Evolutionary conservation across 2,329 filamentous ascomycete species (phyloP).

Genomic region (Apiospora hydei): DNA sequence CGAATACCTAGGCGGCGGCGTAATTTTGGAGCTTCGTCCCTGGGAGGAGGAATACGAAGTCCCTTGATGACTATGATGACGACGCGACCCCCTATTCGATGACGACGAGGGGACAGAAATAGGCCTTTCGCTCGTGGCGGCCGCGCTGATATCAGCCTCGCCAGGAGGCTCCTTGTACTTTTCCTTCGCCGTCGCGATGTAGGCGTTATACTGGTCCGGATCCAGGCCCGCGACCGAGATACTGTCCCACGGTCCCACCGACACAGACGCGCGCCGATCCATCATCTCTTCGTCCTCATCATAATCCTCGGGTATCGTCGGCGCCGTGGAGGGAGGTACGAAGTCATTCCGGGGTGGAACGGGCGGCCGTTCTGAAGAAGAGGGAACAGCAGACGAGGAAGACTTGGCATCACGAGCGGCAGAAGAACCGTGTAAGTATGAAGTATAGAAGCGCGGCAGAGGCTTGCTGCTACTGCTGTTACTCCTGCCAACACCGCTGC

Average conservation of each 20-base stretch:
- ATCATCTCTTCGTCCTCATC: not conserved
- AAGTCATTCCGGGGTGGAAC: not conserved
- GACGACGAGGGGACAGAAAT: not conserved
- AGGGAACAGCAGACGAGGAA: too few species aligned
- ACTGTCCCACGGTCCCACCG: not conserved
- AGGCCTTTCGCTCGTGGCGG: not conserved
- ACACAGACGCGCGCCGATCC: not conserved
- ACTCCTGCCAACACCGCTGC: too few species aligned
- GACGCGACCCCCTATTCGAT: not conserved
- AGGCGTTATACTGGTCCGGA: not conserved
- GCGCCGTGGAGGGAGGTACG: not conserved
- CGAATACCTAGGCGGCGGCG: not conserved
- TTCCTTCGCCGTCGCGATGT: not conserved
- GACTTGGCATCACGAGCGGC: not conserved
- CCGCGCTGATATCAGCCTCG: not conserved
- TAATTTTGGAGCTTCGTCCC: not conserved
- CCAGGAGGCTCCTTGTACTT: not conserved
- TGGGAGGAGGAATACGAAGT: not conserved
- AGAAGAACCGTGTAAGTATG: not conserved
- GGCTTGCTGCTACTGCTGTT: not conserved
- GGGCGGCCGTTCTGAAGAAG: not conserved
- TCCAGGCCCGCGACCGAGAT: not conserved
- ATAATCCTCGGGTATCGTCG: not conserved
- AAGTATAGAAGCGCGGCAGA: not conserved
- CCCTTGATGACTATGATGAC: not conserved